phyloP scores from a whole-genome alignment of 495 filamentous ascomycete species.

The Apodospora peruviana region DNA sequence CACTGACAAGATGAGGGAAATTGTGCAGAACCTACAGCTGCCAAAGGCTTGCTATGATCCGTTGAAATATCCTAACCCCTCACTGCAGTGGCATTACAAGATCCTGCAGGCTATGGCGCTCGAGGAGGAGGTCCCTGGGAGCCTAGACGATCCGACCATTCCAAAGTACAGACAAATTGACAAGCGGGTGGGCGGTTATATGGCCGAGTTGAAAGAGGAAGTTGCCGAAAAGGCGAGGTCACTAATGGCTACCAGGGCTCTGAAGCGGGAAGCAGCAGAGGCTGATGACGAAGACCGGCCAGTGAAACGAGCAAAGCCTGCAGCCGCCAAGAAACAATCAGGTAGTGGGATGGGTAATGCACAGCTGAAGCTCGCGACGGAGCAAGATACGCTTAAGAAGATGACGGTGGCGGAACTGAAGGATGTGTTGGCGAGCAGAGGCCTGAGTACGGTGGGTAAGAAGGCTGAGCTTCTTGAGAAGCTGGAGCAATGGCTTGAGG shows the following conservation, averaged over 20 bases:
- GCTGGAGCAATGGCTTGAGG: conserved; percentile 72
- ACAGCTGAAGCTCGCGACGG: conserved; percentile 52
- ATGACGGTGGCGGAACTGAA: conserved; percentile 69
- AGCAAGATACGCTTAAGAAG: conserved; percentile 59
- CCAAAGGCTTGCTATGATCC: conserved; percentile 82
- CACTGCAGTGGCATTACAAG: conserved; percentile 96
- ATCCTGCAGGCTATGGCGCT: conserved; percentile 89
- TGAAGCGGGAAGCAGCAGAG: conserved; percentile 39
- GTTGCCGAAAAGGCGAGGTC: conserved; percentile 48
- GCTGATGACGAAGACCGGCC: conserved; percentile 33
- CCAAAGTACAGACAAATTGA: conserved; percentile 77
- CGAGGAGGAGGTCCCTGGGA: conserved; percentile 83
- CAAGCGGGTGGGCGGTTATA: conserved; percentile 74
- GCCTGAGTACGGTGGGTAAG: conserved; percentile 58
- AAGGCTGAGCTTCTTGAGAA: conserved; percentile 76
- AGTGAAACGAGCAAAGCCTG: conserved; percentile 32
- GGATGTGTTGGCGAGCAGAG: conserved; percentile 57
- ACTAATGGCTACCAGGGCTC: conserved; percentile 23
- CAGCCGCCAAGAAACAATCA: conserved; percentile 12
- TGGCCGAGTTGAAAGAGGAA: conserved; percentile 68
- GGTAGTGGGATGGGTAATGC: conserved; percentile 45
- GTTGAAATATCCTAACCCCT: conserved; percentile 84
- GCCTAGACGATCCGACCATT: conserved; percentile 74
- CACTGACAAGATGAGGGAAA: conserved; percentile 71
- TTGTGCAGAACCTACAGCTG: conserved; percentile 83